Evolutionary conservation across 176 grass and related monocot genomes (phyloP), one percentile per base, ranked within the genome.

Genomic region (Hyparrhenia diplandra): DNA sequence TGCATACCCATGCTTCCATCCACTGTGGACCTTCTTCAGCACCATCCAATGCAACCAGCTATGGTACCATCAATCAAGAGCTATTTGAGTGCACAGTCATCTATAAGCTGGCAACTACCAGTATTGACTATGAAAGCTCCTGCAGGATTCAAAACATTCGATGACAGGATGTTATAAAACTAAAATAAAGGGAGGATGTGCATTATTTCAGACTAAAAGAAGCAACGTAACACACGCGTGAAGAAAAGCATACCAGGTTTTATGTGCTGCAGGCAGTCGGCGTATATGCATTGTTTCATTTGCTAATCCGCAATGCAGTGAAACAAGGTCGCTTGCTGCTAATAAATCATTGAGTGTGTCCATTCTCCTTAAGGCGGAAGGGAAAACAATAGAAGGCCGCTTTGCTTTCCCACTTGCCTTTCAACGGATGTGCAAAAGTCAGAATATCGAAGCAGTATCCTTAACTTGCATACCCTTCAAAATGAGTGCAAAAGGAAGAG

Each of bases 1-100:
- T 71, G 66, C 87, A 36, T 98, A 95, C 96, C 96, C 96, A 99
- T 63, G 96, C 96, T 85, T 99, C 96, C 96, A 99, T 99, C 96
- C 96, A 99, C 80, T 99, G 96, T 60, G 92, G 92, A 28, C 96
- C 96, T 92, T n/a, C n/a, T n/a, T 95, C 92, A 85, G 85, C 96
- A 34, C 92, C 96, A 84, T 95, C 96, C 71, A 95, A 89, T 42
- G 96, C 96, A 99, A 30, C 92, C 96, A 82, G 96, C 92, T 82
- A 98, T 88, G 62, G 88, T 93, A 52, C 92, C 92, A 69, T 95
- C 92, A 80, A 95, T 91, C 84, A 98, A 85, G 71, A 98, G 95
- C 75, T 94, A 84, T 75, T 98, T 98, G 23, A 98, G 82, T 30
- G 95, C 90, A 76, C 95, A 93, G 52, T 98, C 95, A 88, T 98